Conservation (phyloP, 257 asterid genomes). For the Solanum okadae region DNA sequence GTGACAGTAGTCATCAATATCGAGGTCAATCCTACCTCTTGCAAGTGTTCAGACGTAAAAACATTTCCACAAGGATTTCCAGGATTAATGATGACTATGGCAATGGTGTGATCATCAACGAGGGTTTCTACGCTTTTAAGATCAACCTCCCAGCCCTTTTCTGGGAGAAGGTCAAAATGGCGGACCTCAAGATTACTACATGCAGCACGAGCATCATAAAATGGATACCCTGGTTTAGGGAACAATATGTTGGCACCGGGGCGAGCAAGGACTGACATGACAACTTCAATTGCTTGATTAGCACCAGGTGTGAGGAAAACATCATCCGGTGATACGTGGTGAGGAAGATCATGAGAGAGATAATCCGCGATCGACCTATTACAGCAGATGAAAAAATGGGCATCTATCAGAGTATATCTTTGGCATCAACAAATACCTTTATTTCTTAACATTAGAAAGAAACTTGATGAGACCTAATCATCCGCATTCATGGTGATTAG, state of each 20-base stretch:
- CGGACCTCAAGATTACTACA: conserved; percentile 49
- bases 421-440: not conserved
- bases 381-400: not conserved
- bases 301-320: not conserved
- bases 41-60: conserved; percentile 56
- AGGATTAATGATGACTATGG: conserved; percentile 79
- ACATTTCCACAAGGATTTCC: conserved; percentile 98
- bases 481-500: not conserved
- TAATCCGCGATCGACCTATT: conserved; percentile 66
- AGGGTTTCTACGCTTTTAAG: conserved; percentile 58
- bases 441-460: not conserved
- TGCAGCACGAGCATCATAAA: conserved; percentile 53
- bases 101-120: conserved; percentile 70
- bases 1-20: not conserved
- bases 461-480: not conserved
- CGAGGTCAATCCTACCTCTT: conserved; percentile 36
- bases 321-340: conserved; percentile 29
- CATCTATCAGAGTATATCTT: not conserved
- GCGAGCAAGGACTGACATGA: conserved; percentile 45
- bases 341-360: conserved; percentile 67
- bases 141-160: conserved; percentile 73
- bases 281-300: conserved; percentile 6
- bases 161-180: conserved; percentile 71
- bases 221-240: conserved; percentile 67
- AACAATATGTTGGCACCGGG: conserved; percentile 77